Evolutionary conservation across 2,329 filamentous ascomycete species (phyloP), one percentile per base, ranked within the genome.

Genomic region (Myriosclerotinia duriaeana): DNA sequence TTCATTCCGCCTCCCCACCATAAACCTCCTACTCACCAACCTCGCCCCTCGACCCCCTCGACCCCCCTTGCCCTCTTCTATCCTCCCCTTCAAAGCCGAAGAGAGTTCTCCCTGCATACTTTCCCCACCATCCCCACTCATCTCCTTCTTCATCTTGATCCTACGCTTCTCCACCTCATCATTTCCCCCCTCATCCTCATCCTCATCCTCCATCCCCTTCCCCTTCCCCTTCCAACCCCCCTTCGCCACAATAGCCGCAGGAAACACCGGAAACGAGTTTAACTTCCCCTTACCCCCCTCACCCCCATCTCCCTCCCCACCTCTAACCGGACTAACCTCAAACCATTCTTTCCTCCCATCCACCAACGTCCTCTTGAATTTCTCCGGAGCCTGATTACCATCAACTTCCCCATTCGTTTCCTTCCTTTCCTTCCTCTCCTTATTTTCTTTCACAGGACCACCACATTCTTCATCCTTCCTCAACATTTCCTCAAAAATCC

Each of bases 401-500:
- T 8, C 17, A 48, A 1, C n/a, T 14, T 48, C n/a, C 5, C 44
- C 20, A 44, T 58, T 42, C 17, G 22, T 26, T 50, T 26, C 48
- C 44, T 22, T 20, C 17, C 14, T 26, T 26, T 26, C 26, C 44
- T 22, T 20, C 17, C 14, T 26, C 3, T 26, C 26, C 38, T 54
- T n/a, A 9, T 50, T 38, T 26, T 26, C n/a, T 14, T 61, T 38
- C 44, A 38, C 34, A 50, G 44, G 34, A 26, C 56, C 36, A 12
- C 12, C 5, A 26, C 2, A 22, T 20, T 46, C 30, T 30, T 62
- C 11, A 38, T 26, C 20, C 30, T 56, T 30, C 42, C 64, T 64
- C 14, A 42, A 36, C 1, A 65, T 67, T 1, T 44, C 62, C 53
- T 74, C 73, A 44, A 74, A 75, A 1, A 72, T 65, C 36, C 70